These are phyloP conservation scores for Auricularia sp. DNA, from an alignment of 768 basidiomycete genomes.

Conservation along the genomic window DNA sequence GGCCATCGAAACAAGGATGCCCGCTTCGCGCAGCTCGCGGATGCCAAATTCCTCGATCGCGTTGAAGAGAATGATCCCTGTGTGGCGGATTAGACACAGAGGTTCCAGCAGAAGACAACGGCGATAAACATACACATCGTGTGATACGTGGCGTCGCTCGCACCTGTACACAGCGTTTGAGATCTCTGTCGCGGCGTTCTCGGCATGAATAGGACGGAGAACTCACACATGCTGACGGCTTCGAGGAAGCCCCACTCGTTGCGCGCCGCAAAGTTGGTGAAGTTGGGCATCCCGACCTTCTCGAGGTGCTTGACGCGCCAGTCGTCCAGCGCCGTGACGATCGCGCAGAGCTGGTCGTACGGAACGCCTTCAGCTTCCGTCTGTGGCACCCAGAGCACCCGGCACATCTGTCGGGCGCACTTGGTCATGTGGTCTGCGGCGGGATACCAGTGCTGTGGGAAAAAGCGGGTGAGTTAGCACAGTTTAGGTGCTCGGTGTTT, in stretches of 20 bases:
- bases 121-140: constrained; percentile 48
- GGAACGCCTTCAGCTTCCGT: constrained; percentile 73
- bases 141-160: constrained; percentile 84
- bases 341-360: constrained; percentile 46
- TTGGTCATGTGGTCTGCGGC: constrained; percentile 78
- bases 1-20: background rate
- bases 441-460: constrained; percentile 64
- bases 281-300: constrained; percentile 76
- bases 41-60: constrained; percentile 82
- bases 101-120: background rate
- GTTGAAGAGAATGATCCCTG: constrained; percentile 59
- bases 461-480: constrained; percentile 1
- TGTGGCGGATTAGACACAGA: background rate
- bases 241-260: constrained; percentile 85
- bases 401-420: constrained; percentile 72
- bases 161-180: constrained; percentile 39
- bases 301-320: constrained; percentile 74
- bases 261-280: constrained; percentile 39
- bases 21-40: constrained; percentile 51
- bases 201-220: background rate
- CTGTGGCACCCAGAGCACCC: constrained; percentile 69
- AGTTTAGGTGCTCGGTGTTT: no score
- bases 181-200: background rate
- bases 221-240: constrained; percentile 54
- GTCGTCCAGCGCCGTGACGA: constrained; percentile 46